Evolutionary conservation across 306 rosid species (phyloP), one percentile per base, ranked within the genome.

Genomic region (Gynostemma pentaphyllum): DNA sequence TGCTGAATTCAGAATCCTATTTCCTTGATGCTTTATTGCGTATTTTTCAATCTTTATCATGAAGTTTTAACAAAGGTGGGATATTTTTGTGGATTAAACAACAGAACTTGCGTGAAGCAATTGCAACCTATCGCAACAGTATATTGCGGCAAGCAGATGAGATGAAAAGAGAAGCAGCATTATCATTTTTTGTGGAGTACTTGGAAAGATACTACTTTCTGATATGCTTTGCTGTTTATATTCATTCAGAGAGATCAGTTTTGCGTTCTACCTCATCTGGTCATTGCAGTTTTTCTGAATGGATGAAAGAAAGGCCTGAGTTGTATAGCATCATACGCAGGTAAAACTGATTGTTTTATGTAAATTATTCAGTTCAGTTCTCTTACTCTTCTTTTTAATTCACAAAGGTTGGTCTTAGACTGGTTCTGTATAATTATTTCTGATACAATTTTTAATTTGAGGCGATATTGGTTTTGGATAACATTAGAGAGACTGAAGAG

Each of bases 131-230:
- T 57, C 97, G 97, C 67, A 83, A 77, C 68, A 89, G 95, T 75
- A 86, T 89, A 77, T 76, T 82, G 46, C 79, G 87, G 46, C 97
- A 89, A 50, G 89, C 95, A 45, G 97, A 89, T 86, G 97, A 89
- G 81, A 89, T 86, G 97, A 89, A 89, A 76, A 82, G 84, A 76
- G 97, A 83, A 69, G 91, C 97, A 32, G 78, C 86, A 22, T 84
- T 86, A 62, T 89, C 95, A 21, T 89, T 83, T 73, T 89, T 89
- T 37, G 72, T 86, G 79, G 97, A 89, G 81, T 89, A 89, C 80
- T 78, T 89, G 77, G 97, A 89, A 79, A 87, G 97, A 82, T 89
- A 89, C 87, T 89, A 89, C 88, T 89, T 89, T 68, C 88, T 89
- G 37, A 89, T 89, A 83, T 89, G 97, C 78, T 89, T 89, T 80